These are phyloP conservation scores for Cladophialophora immunda DNA, from an alignment of 2,329 filamentous ascomycete species.

Conservation along the genomic window DNA sequence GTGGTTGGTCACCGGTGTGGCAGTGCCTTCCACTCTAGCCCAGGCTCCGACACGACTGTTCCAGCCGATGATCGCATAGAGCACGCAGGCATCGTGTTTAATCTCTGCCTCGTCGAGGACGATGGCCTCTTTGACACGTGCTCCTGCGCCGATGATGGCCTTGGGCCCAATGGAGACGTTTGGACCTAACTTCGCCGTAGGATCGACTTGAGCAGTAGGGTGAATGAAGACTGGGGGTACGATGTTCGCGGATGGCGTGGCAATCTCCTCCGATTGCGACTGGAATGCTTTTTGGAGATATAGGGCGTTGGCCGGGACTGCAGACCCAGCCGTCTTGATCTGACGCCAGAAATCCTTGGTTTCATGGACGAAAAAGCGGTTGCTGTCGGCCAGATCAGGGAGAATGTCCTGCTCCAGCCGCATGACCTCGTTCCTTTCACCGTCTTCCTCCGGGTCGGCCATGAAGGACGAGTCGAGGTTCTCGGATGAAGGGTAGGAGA, in stretches of 20 bases:
- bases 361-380: slow-evolving; percentile 98
- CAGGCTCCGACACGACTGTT: slow-evolving; percentile 95
- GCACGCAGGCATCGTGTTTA: slow-evolving; percentile 93
- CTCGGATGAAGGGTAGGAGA: slow-evolving; percentile 95
- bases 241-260: slow-evolving; percentile 83
- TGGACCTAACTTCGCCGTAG: slow-evolving; percentile 93
- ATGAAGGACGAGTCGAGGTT: slow-evolving; percentile 79
- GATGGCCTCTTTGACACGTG: slow-evolving; percentile 92
- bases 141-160: slow-evolving; percentile 82
- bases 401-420: slow-evolving; percentile 97
- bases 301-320: slow-evolving; percentile 93
- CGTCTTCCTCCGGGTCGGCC: slow-evolving; percentile 77
- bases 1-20: slow-evolving; percentile 85
- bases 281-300: slow-evolving; percentile 96
- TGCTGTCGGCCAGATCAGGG: slow-evolving; percentile 92
- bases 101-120: slow-evolving; percentile 95
- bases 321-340: slow-evolving; percentile 98
- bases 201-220: slow-evolving; percentile 87
- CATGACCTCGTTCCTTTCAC: slow-evolving; percentile 82
- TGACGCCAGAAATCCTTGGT: slow-evolving; percentile 99
- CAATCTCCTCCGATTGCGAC: slow-evolving; percentile 79
- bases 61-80: slow-evolving; percentile 98
- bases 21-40: slow-evolving; percentile 96
- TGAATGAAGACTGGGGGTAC: slow-evolving; percentile 95
- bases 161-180: slow-evolving; percentile 97